Evolutionary conservation across 805 yeast species (phyloP), one percentile per base, ranked within the genome.

Genomic region (Candida boleticola): DNA sequence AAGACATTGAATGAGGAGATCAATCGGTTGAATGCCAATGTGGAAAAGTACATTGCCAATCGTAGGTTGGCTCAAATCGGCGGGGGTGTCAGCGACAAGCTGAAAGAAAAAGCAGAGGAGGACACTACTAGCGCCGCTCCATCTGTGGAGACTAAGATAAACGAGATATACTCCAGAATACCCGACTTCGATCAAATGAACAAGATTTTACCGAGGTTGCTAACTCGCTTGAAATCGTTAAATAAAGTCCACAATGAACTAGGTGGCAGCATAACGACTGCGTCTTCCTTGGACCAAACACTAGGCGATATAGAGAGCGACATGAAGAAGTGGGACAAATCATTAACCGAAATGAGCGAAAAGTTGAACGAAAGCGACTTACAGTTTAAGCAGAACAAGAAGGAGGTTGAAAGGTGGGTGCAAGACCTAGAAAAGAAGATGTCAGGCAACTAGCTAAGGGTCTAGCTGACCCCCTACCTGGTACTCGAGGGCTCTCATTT

Each of bases 181-280:
- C 60, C 57, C 1, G 57, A 57, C 3, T 50, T 69, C 35, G 61
- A 60, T 9, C 43, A 36, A 2, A 44, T 56, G 19, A 54, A 50
- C 21, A 34, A 41, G 10, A 36, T 43, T 9, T 53, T 64, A 4
- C 71, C 71, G 0, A 39, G 50, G 4, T 29, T 67, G 7, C 29
- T 67, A 0, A 29, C 41, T 6, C 42, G 76, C 23, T 55, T 71
- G 29, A 58, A 61, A 32, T 44, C 62, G 2, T 54, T 71, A 33
- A 61, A 65, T 40, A 41, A 46, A 2, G 55, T 66, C 2, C 74
- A 71, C 45, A 41, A 57, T 5, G 66, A 62, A 14, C 38, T 66
- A 16, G 66, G 62, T 7, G 51, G 45, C n/a, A 49, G 61, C 5
- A 58, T 64, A 21, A 48, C 49, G 4, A 48, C 57, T 9, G 54